Evolutionary conservation across 2,329 filamentous ascomycete species (phyloP), one percentile per base, ranked within the genome.

Genomic region (Coniochaeta sp.): DNA sequence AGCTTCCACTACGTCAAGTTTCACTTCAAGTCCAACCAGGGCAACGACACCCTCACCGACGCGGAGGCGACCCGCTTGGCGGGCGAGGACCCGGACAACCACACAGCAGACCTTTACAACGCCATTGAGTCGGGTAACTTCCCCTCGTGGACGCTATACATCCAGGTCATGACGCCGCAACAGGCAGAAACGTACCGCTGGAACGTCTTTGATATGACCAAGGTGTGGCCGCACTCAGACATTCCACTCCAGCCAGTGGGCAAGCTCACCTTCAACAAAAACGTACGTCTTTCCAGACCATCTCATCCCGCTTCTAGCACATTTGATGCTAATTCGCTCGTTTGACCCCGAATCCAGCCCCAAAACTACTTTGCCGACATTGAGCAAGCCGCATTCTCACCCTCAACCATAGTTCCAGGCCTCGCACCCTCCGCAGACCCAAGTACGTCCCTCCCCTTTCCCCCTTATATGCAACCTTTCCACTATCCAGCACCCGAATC

Each of bases 361-460:
- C 5, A 31, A 5, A 31, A 31, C 28, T 31, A 31, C 28, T 31
- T 31, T 43, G 59, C 59, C 52, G 59, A 56, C 19, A 77, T 83
- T 54, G 83, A 86, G 64, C 83, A 86, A 68, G 79, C 81, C 0
- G 79, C 81, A 0, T 86, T 86, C 63, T 82, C 79, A 0, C 83
- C 83, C 0, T 78, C 77, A 0, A 81, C 75, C 31, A 76, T 85
- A 71, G 80, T 85, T 0, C 80, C 81, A 0, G 83, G 84, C 4
- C 74, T 81, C 59, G 81, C 75, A 2, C 74, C 80, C 0, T 79
- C 78, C 0, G 79, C 82, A 0, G 83, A 86, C 65, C 77, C 80
- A 0, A 64, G 28, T 31, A 31, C 28, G 28, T 31, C 28, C 28
- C 28, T 31, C 28, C 9, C 28, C 60, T 59, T 36, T 40, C 59